Percentiles rank a stretch among this genome's conserved stretches.
Evolutionary conservation across 2,329 filamentous ascomycete species (phyloP).

Genomic region (Mollisia scopiformis): DNA sequence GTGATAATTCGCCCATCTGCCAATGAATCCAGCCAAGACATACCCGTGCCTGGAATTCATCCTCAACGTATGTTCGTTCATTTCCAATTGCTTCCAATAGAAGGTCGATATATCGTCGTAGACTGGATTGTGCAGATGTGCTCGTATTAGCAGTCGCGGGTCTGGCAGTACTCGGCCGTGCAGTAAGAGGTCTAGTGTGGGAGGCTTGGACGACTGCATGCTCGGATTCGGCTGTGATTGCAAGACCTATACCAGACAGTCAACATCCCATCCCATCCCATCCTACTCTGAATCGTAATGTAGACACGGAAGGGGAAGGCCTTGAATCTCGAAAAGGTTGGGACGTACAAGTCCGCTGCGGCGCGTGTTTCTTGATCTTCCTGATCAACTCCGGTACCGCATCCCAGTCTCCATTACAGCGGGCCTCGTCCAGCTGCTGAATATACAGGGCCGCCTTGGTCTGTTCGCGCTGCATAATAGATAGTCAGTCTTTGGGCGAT

Average conservation of each 20-base stretch:
- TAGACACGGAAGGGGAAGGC: not conserved
- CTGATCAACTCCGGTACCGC: slow-evolving; percentile 85
- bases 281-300: not conserved
- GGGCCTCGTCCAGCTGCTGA: slow-evolving; percentile 78
- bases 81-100: slow-evolving; percentile 60
- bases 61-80: slow-evolving; percentile 56
- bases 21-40: slow-evolving; percentile 87
- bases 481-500: slow-evolving; percentile 9
- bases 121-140: slow-evolving; percentile 26
- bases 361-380: slow-evolving; percentile 93
- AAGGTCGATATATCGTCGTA: slow-evolving; percentile 36
- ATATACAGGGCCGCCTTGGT: slow-evolving; percentile 85
- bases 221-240: slow-evolving; percentile 72
- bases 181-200: slow-evolving; percentile 18
- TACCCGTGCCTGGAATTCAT: slow-evolving; percentile 77
- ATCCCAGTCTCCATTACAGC: slow-evolving; percentile 86
- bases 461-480: slow-evolving; percentile 42
- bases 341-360: slow-evolving; percentile 76
- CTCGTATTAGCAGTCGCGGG: slow-evolving; percentile 24
- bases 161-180: slow-evolving; percentile 21
- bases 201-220: slow-evolving; percentile 62
- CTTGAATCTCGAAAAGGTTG: not conserved
- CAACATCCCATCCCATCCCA: slow-evolving; percentile 18
- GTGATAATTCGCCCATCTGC: slow-evolving; percentile 69
- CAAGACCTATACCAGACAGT: slow-evolving; percentile 57